These are phyloP conservation scores for Ophidiomyces ophidiicola DNA, from an alignment of 2,329 filamentous ascomycete species.

Conservation along the genomic window DNA sequence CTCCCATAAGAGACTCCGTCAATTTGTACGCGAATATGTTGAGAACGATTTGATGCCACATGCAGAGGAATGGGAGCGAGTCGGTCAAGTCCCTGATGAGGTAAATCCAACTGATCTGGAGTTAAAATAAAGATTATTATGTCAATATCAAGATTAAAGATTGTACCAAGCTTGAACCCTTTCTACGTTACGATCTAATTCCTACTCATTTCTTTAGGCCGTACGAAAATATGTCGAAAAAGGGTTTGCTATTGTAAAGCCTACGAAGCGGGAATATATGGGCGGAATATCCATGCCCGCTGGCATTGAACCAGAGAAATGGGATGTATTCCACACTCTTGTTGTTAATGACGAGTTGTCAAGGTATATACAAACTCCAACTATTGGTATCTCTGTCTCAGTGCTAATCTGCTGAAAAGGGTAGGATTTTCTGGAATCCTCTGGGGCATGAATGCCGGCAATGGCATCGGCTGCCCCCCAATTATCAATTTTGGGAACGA, in stretches of 20 bases:
- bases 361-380: constrained; percentile 6
- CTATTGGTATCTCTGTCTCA: not conserved
- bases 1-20: constrained; percentile 47
- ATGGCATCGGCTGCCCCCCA: constrained; percentile 52
- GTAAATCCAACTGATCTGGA: constrained; percentile 12
- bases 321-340: constrained; percentile 47
- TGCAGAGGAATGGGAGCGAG: constrained; percentile 52
- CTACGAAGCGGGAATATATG: constrained; percentile 30
- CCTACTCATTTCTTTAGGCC: too few relatives aligned
- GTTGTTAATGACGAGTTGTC: constrained; percentile 44
- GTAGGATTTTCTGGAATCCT: constrained; percentile 47
- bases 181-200: not conserved
- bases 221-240: constrained; percentile 29
- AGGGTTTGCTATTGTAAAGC: constrained; percentile 29
- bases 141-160: too few relatives aligned
- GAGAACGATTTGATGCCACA: constrained; percentile 47
- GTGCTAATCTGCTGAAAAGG: constrained; percentile 24
- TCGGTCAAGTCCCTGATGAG: constrained; percentile 39
- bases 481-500: constrained; percentile 50
- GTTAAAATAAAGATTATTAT: too few relatives aligned
- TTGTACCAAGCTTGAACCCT: not conserved
- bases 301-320: constrained; percentile 37
- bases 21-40: constrained; percentile 46
- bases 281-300: constrained; percentile 33
- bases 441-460: constrained; percentile 47